Conservation (phyloP, 2,329 filamentous ascomycete genomes). For the Stagonosporopsis rhizophila region DNA sequence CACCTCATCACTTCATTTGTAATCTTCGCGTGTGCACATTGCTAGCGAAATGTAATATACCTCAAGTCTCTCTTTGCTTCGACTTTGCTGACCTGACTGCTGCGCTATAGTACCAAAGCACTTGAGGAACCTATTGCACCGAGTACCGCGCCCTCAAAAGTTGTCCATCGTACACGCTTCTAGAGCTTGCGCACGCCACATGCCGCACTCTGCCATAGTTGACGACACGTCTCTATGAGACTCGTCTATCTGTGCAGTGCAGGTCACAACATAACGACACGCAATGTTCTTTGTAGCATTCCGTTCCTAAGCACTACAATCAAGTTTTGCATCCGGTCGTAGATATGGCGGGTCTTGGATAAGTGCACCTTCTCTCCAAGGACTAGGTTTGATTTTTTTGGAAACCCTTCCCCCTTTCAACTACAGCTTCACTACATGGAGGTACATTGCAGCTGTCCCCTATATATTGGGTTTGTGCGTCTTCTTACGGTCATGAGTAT, state of each 20-base stretch:
- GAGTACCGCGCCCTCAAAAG: slow-evolving; percentile 4
- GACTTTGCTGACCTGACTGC: slow-evolving; percentile 21
- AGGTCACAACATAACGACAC: background rate
- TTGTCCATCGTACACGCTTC: slow-evolving; percentile 14
- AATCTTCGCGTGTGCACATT: slow-evolving; percentile 29
- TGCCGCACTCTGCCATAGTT: background rate
- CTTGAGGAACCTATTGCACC: slow-evolving; percentile 15
- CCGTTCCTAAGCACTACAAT: background rate
- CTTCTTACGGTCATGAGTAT: background rate
- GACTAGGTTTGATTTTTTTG: background rate
- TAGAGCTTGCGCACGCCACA: background rate
- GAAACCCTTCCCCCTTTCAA: background rate
- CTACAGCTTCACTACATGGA: background rate
- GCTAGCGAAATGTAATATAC: slow-evolving; percentile 41
- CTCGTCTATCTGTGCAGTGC: background rate
- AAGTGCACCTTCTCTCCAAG: background rate
- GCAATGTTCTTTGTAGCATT: background rate
- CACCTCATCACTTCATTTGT: slow-evolving; percentile 23
- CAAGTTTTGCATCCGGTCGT: background rate
- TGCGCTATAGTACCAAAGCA: slow-evolving; percentile 20
- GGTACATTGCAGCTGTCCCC: background rate
- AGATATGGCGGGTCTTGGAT: background rate
- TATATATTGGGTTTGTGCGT: background rate
- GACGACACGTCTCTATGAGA: background rate
- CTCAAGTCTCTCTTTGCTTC: slow-evolving; percentile 26